Conservation (phyloP, 163 green algal species). For the Scenedesmus sp. region DNA sequence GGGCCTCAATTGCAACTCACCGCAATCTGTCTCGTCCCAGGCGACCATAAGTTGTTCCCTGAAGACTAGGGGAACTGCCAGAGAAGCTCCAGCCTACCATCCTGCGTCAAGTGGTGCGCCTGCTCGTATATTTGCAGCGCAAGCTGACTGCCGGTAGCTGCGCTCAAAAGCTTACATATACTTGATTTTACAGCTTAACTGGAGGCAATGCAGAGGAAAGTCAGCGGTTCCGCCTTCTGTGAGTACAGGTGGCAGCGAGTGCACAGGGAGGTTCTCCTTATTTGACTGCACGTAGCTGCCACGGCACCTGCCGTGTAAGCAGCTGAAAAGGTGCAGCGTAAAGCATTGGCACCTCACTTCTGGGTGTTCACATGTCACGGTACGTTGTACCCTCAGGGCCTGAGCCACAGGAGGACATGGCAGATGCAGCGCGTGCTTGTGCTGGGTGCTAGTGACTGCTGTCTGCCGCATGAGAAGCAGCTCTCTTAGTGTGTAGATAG, state of each 20-base stretch:
- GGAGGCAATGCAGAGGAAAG: not conserved
- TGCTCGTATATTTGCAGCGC: not conserved
- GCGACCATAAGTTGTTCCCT: not conserved
- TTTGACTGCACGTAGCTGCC: not conserved
- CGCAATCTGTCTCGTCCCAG: not conserved
- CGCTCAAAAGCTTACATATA: not conserved
- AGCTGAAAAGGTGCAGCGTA: not conserved
- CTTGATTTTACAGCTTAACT: not conserved
- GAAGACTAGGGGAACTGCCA: not conserved
- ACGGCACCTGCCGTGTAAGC: not conserved
- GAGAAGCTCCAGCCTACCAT: not conserved
- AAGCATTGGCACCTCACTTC: not conserved
- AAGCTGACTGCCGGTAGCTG: not conserved
- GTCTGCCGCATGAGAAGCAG: no score
- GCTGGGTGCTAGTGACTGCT: not conserved
- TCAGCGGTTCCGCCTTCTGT: not conserved
- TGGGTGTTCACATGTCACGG: not conserved
- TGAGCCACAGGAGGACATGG: not conserved
- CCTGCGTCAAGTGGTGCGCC: not conserved
- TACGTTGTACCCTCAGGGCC: not conserved
- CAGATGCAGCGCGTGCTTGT: not conserved
- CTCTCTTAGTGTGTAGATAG: no score
- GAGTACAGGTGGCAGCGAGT: not conserved
- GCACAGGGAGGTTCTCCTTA: not conserved
- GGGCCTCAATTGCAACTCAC: not conserved